Conservation (phyloP, 768 basidiomycete species). For the Leccinum pellstonianum region DNA sequence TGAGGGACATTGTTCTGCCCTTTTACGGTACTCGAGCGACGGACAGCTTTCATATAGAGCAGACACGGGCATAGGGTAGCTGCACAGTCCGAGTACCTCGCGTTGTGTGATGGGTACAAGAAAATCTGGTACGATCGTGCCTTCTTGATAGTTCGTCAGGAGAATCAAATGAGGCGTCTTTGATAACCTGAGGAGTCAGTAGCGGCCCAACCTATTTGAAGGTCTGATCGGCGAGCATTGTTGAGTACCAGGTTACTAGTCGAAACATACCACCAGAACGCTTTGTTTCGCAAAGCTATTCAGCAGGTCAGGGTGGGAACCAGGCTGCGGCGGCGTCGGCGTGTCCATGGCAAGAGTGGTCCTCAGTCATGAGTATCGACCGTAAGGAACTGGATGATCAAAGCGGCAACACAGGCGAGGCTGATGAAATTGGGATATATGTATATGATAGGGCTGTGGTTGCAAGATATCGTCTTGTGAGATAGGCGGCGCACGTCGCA, state of each 20-base stretch:
- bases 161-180: background rate
- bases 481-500: background rate
- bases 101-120: background rate
- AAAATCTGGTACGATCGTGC: background rate
- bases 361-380: no score
- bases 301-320: no score
- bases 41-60: background rate
- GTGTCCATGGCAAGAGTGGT: no score
- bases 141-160: background rate
- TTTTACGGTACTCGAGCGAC: background rate
- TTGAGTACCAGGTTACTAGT: no score
- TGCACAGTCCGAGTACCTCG: background rate
- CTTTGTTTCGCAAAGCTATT: no score
- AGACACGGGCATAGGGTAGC: background rate
- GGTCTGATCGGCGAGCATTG: background rate
- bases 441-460: background rate
- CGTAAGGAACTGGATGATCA: no score
- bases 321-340: no score
- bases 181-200: background rate
- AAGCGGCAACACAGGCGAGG: no score
- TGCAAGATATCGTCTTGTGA: background rate
- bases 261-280: no score
- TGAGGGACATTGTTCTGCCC: slow-evolving; percentile 1
- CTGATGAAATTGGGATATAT: background rate
- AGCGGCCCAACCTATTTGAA: background rate